Conservation (phyloP, 345 rosid genomes). For the Acer saccharum region DNA sequence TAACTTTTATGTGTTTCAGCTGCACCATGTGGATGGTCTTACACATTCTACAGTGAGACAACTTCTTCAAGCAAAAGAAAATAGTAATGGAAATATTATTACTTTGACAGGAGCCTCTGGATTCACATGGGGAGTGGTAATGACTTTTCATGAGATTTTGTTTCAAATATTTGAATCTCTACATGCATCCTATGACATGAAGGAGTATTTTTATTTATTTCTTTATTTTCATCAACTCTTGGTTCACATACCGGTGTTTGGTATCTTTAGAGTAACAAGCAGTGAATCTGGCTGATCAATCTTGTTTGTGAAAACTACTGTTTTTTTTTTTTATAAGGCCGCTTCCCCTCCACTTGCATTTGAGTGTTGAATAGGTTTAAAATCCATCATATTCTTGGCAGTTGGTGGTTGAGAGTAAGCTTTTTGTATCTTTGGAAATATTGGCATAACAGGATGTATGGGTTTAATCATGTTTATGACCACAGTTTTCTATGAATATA, state of each 20-base stretch:
- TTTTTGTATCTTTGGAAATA: neutral
- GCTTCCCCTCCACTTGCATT: neutral
- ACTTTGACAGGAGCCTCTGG: conserved; percentile 77
- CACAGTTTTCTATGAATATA: neutral
- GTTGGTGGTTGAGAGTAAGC: neutral
- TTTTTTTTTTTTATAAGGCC: neutral
- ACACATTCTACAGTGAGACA: conserved; percentile 57
- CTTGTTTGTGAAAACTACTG: neutral
- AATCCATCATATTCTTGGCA: conserved; percentile 2
- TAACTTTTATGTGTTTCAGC: conserved; percentile 42
- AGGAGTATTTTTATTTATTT: neutral
- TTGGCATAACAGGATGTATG: neutral
- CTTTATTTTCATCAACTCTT: neutral
- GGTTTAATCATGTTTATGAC: neutral
- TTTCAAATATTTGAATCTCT: neutral
- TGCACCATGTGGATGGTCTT: conserved; percentile 89
- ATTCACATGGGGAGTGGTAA: conserved; percentile 72
- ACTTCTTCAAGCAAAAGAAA: conserved; percentile 55
- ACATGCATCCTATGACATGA: neutral
- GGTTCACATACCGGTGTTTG: neutral
- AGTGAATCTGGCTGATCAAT: neutral
- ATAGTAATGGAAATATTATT: conserved; percentile 37
- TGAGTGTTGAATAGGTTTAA: neutral
- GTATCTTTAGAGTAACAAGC: conserved; percentile 3
- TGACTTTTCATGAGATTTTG: conserved; percentile 20